Evolutionary conservation across 192 early-diverging fungal species (phyloP).

Genomic region (Coemansia sp.): DNA sequence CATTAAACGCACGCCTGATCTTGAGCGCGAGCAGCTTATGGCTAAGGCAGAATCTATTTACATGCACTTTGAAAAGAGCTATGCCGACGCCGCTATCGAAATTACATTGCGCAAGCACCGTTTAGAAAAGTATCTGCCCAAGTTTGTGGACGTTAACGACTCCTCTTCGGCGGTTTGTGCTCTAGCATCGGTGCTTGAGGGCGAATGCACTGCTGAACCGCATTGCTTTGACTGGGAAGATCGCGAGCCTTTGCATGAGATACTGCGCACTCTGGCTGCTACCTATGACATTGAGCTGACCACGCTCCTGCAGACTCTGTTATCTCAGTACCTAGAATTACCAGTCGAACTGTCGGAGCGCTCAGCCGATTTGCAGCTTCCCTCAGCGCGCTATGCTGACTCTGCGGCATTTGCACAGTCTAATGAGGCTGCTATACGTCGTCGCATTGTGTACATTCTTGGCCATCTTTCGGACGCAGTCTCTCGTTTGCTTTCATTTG

Average conservation of each 20-base stretch:
- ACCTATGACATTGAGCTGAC: constrained; percentile 36
- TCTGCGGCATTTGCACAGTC: constrained; percentile 26
- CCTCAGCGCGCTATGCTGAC: constrained; percentile 38
- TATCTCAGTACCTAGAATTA: constrained; percentile 27
- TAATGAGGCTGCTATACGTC: constrained; percentile 46
- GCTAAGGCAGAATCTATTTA: constrained; percentile 44
- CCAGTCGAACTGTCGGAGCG: constrained; percentile 12
- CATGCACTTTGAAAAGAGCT: constrained; percentile 34
- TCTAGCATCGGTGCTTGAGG: constrained; percentile 36
- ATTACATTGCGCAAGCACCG: constrained; percentile 21
- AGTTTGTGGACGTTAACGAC: constrained; percentile 22
- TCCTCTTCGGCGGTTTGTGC: constrained; percentile 14
- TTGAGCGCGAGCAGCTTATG: constrained; percentile 24
- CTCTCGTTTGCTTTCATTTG: constrained; percentile 50
- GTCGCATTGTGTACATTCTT: constrained; percentile 57
- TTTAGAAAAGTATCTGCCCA: constrained; percentile 27
- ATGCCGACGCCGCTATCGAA: constrained; percentile 30
- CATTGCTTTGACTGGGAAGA: background rate
- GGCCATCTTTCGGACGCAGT: constrained; percentile 39
- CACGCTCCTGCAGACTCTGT: constrained; percentile 25
- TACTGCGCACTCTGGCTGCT: constrained; percentile 29
- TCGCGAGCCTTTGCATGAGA: constrained; percentile 15
- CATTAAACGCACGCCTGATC: constrained; percentile 41
- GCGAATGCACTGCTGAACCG: constrained; percentile 2
- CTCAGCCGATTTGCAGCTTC: constrained; percentile 21